phyloP scores from a whole-genome alignment of 768 basidiomycete genomes.

The Psilocybe tampanensis region DNA sequence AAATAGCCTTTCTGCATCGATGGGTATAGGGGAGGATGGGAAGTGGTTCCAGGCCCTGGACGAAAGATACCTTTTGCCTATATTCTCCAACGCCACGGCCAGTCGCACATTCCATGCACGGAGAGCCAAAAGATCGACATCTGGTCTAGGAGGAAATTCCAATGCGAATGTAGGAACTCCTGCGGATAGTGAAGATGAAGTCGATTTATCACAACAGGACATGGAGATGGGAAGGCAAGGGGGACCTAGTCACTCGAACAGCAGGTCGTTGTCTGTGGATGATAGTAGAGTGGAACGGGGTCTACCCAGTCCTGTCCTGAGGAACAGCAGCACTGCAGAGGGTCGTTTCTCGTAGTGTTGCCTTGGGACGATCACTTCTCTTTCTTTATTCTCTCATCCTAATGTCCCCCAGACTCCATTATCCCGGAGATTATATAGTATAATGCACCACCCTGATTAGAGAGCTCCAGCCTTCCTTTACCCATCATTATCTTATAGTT shows the following conservation, averaged over 20 bases:
- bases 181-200: slow-evolving; percentile 43
- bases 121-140: slow-evolving; percentile 53
- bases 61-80: slow-evolving; percentile 89
- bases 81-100: slow-evolving; percentile 92
- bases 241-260: slow-evolving; percentile 3
- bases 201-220: slow-evolving; percentile 38
- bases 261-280: slow-evolving; percentile 20
- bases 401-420: neutral
- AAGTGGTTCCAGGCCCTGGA: slow-evolving; percentile 97
- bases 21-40: slow-evolving; percentile 62
- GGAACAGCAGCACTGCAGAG: slow-evolving; percentile 28
- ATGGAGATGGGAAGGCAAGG: slow-evolving; percentile 40
- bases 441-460: too few relatives aligned
- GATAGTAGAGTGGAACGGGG: slow-evolving; percentile 64
- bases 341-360: slow-evolving; percentile 9
- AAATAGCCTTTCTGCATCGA: slow-evolving; percentile 17
- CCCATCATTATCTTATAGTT: too few relatives aligned
- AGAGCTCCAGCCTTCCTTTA: too few relatives aligned
- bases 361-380: neutral
- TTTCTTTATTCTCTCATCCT: neutral
- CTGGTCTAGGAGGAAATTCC: slow-evolving; percentile 25
- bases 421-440: too few relatives aligned
- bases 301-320: slow-evolving; percentile 62
- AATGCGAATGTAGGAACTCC: slow-evolving; percentile 34
- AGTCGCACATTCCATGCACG: slow-evolving; percentile 86